Conservation (phyloP, 1,284 basidiomycete genomes). For the Blastosporella zonata region DNA sequence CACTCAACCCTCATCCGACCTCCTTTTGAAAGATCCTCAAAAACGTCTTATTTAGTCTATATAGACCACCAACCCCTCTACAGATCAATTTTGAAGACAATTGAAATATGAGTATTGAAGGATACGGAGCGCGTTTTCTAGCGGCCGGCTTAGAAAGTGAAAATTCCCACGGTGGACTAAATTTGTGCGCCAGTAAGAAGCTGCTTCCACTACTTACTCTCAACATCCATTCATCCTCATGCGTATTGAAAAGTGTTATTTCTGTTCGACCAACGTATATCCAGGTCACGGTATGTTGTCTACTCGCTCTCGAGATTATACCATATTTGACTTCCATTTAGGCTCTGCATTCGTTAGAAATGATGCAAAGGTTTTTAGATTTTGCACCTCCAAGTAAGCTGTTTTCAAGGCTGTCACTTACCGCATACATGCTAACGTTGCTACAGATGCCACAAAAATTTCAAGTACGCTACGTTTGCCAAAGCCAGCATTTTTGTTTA, state of each 20-base stretch:
- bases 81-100: no score
- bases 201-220: neutral
- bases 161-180: conserved; percentile 13
- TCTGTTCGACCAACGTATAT: conserved; percentile 93
- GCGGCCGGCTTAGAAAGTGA: neutral
- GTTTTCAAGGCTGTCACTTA: conserved; percentile 4
- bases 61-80: no score
- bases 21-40: no score
- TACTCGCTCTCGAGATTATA: neutral
- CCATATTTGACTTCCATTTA: conserved; percentile 27
- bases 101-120: no score
- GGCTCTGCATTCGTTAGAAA: conserved; percentile 94
- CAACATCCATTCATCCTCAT: conserved; percentile 35
- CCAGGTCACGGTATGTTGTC: conserved; percentile 78
- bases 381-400: conserved; percentile 92
- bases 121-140: no score
- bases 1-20: no score
- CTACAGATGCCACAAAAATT: conserved; percentile 93
- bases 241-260: conserved; percentile 89
- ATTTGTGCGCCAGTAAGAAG: neutral
- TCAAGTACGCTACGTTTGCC: conserved; percentile 64
- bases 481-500: neutral
- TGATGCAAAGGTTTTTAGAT: conserved; percentile 94
- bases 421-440: conserved; percentile 11
- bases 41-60: no score